Base-by-base conservation (phyloP, 2,329 filamentous ascomycete genomes). In the Ceratocystis smalleyi region DNA sequence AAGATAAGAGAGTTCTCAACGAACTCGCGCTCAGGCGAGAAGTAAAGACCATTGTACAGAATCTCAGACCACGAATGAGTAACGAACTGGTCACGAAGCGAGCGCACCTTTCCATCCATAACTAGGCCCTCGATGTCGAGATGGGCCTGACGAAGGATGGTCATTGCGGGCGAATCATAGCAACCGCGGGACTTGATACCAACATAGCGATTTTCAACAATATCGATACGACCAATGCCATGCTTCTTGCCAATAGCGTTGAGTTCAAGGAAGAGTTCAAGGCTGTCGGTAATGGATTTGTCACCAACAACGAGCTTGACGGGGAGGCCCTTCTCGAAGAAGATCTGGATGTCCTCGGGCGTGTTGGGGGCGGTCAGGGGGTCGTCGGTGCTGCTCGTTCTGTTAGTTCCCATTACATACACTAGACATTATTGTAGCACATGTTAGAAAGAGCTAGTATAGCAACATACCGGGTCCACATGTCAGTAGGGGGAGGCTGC, bases 301-400 rank as follows among this genome's bases (percentile, higher is more conserved):
- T 75, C 78, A 57, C 77, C 75, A n/a, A 77, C 75, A 68, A 79
- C 78, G 17, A 88, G 76, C 78, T 87, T 87, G 71, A 81, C 75
- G 32, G 84, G 85, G 32, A 88, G 74, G 71, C 86, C 86, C 76
- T 86, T 82, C 69, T 83, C 77, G 72, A 89, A 89, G 73, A 79
- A 75, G 64, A 89, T 71, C 51, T 81, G 82, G 75, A 88, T 82
- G 72, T 87, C 80, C 69, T 81, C 78, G 12, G 85, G 83, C 70
- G 79, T 74, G 69, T 87, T 78, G 59, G 86, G 85, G 0, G 84
- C 85, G 66, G 81, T 78, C 65, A 79, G 74, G n/a, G 85, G 85
- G 69, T 84, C 82, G 66, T 75, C 72, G 64, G 79, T 81, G 68
- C 62, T 65, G 57, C 22, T 5, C 27, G 43, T 61, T 40, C 32